Evolutionary conservation across 2,329 filamentous ascomycete genomes (phyloP), one percentile per base, ranked within the genome.

Genomic region (Neopestalotiopsis sp.): DNA sequence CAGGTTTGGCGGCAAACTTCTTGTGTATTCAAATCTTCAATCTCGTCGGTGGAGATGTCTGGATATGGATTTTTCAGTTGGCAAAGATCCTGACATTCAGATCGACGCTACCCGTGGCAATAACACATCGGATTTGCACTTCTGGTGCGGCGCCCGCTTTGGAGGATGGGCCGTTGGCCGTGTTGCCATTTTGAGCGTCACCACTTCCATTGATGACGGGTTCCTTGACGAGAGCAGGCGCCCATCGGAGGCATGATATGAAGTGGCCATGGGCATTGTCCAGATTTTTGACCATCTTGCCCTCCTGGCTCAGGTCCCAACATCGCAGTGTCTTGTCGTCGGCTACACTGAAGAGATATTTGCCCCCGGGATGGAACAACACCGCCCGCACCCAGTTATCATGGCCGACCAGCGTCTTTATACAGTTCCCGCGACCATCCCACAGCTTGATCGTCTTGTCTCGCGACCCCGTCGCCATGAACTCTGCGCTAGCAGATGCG

Each of bases 261-360:
- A 98, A 98, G 77, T 94, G 94, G 4, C 88, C 90, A 77, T 97
- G 94, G 0, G 90, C 90, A 71, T 94, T 93, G 49, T 87, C 85
- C 17, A 98, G 83, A 0, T 90, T 91, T 80, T 95, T 95, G 73
- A 97, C 94, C 75, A 94, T 95, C 76, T 94, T 95, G 57, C 93
- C 94, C 78, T 97, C 94, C 78, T 98, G 95, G 32, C 88, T 88
- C 32, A 98, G 84, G 82, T 98, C 95, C 95, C 95, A 98, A 83
- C 95, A 98, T 67, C 95, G 88, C 69, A 98, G 86, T 4, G 94
- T 95, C 83, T 96, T 97, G 82, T 98, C 95, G 78, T 98, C 95
- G 17, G 92, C 89, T 24, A 92, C 93, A 6, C 92, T 95, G 5
- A 98, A 82, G 1, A 98, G 86, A 76, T 96, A 98, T 80, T 95